These are phyloP conservation scores for Macrocystidia cucumis DNA, from an alignment of 1,284 basidiomycete species.

Conservation along the genomic window DNA sequence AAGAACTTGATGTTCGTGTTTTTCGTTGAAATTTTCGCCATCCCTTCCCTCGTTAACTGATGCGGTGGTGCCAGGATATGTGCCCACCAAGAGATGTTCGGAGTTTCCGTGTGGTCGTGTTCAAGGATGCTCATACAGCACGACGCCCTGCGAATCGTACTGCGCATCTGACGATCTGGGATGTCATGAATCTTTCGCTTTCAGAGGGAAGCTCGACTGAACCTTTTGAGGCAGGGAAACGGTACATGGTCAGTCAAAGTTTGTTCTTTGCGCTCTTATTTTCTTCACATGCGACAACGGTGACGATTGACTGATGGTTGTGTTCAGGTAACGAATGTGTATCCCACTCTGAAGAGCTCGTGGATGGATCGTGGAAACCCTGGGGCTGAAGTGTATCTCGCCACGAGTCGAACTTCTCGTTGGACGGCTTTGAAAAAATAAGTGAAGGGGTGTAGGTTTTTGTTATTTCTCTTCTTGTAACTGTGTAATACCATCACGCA, in stretches of 20 bases:
- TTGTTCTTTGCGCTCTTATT: constrained; percentile 1
- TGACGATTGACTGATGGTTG: too few relatives aligned
- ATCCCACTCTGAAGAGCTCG: constrained; percentile 49
- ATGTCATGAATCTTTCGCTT: constrained; percentile 48
- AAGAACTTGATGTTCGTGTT: constrained; percentile 67
- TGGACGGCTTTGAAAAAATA: constrained; percentile 37
- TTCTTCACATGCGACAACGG: constrained; percentile 1
- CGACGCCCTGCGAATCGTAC: constrained; percentile 44
- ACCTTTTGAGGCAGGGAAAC: constrained; percentile 55
- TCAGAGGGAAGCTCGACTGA: constrained; percentile 45
- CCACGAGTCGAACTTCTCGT: constrained; percentile 51
- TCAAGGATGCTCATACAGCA: constrained; percentile 59
- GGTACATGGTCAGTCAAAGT: constrained; percentile 53
- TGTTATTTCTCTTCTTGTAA: too few relatives aligned
- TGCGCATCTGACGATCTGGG: constrained; percentile 83
- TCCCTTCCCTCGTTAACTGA: constrained; percentile 7
- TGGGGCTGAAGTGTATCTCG: constrained; percentile 55
- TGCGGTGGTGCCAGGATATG: constrained; percentile 44
- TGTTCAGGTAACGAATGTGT: constrained; percentile 51
- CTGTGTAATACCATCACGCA: neutral
- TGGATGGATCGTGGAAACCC: constrained; percentile 56
- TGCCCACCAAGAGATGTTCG: constrained; percentile 79
- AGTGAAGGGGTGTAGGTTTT: too few relatives aligned
- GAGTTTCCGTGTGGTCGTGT: constrained; percentile 73
- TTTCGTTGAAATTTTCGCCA: constrained; percentile 11